Evolutionary conservation across 1,284 basidiomycete genomes (phyloP), one percentile per base, ranked within the genome.

Genomic region (Moesziomyces aphidis): DNA sequence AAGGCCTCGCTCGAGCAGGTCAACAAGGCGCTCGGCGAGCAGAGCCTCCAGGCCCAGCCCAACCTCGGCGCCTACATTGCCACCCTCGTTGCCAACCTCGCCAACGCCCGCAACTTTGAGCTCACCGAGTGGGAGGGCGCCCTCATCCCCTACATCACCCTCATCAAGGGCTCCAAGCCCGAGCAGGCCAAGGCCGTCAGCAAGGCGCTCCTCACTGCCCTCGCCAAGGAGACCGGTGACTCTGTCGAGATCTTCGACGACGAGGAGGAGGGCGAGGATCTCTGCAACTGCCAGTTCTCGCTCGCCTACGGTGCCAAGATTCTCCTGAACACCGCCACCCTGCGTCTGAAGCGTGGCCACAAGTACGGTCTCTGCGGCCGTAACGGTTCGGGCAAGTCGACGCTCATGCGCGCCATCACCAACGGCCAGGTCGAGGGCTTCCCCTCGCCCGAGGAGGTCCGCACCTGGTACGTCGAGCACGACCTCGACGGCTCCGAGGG

Each of bases 261-360:
- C 77, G 83, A 84, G 76, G 83, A 84, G 77, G 83, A 84, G 78
- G 83, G 83, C 44, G 81, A 81, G 61, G 83, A 84, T 67, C 77
- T 84, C 42, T 84, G 83, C 77, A 84, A 84, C 82, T 84, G 83
- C 60, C 82, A 83, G 73, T 84, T 84, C 82, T 84, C 83, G 60
- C 82, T 84, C 62, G 83, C 83, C 54, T 84, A 84, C 77, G 83
- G 83, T 82, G 83, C 83, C 78, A 84, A 84, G 82, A 84, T 84
- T 56, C 73, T 84, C 56, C 81, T 84, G 66, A 84, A 84, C 82
- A 84, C 83, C 26, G 83, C 83, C 57, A 84, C 83, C 39, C 78
- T 84, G 47, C 83, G 83, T 62, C 78, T 84, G 47, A 84, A 84
- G 83, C 81, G 83, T 78, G 82, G 82, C 55, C 83, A 83, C 80